These are phyloP conservation scores for Phytomonas sp. DNA, from an alignment of 208 protist genomes.

Conservation along the genomic window DNA sequence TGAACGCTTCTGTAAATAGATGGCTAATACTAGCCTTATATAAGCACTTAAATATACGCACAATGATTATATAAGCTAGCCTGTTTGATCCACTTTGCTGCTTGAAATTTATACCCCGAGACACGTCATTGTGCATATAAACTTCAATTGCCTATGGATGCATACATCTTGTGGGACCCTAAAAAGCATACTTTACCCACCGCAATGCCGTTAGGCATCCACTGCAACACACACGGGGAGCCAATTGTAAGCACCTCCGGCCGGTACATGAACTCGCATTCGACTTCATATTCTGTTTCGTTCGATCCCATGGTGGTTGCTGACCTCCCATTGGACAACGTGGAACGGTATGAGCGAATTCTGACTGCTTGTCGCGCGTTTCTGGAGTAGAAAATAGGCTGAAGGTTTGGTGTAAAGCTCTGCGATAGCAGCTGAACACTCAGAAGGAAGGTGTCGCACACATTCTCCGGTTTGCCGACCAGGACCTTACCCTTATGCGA, in stretches of 20 bases:
- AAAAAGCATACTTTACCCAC: slow-evolving; percentile 24
- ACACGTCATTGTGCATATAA: background rate
- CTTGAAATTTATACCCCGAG: background rate
- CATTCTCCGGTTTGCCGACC: slow-evolving; percentile 14
- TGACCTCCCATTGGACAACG: background rate
- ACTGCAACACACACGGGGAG: slow-evolving; percentile 60
- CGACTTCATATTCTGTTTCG: slow-evolving; percentile 7
- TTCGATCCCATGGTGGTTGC: background rate
- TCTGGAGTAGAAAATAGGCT: slow-evolving; percentile 74
- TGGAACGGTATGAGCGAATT: slow-evolving; percentile 11
- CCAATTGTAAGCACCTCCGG: slow-evolving; percentile 58
- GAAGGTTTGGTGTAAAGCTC: slow-evolving; percentile 33
- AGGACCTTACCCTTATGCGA: slow-evolving; percentile 68
- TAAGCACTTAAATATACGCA: background rate
- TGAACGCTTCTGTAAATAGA: background rate
- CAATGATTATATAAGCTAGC: background rate
- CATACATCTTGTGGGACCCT: slow-evolving; percentile 13
- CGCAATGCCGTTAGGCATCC: slow-evolving; percentile 61
- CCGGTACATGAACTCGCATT: slow-evolving; percentile 63
- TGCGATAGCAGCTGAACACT: slow-evolving; percentile 51
- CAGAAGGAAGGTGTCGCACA: slow-evolving; percentile 21
- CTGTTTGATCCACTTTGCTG: background rate
- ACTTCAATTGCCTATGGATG: background rate
- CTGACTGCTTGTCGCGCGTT: slow-evolving; percentile 69
- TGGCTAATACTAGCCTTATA: background rate